A percentile compares a stretch with the other conserved stretches of the same genome.
These are phyloP conservation scores for Boletus semigastroideus DNA, from an alignment of 1,284 basidiomycete species.

Conservation along the genomic window DNA sequence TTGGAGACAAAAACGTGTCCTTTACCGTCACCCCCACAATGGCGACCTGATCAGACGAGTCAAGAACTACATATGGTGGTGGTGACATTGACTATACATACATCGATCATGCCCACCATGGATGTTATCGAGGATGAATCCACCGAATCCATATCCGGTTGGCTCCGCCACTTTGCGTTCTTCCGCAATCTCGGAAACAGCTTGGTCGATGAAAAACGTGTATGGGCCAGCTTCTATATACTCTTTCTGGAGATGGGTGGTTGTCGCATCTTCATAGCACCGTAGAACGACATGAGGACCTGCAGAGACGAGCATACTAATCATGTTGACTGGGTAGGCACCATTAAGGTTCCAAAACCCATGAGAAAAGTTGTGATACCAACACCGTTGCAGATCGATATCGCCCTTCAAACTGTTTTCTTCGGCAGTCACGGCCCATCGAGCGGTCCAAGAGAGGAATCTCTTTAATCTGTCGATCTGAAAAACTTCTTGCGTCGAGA, in stretches of 20 bases:
- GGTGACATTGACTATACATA: background rate
- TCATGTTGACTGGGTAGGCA: background rate
- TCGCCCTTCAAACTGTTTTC: background rate
- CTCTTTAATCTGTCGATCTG: background rate
- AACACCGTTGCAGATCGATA: background rate
- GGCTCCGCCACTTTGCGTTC: background rate
- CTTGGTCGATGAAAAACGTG: background rate
- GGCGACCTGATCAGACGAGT: no score
- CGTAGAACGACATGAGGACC: constrained; percentile 8
- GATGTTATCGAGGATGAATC: constrained; percentile 4
- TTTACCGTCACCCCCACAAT: no score
- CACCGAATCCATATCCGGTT: background rate
- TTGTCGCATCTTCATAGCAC: constrained; percentile 6
- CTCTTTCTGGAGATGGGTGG: background rate
- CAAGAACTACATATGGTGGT: no score
- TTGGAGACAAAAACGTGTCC: no score
- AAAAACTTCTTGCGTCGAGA: constrained; percentile 4
- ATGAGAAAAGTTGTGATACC: background rate
- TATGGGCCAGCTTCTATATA: background rate
- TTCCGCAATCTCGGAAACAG: background rate
- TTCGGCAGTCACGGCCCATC: background rate
- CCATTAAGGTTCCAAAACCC: background rate
- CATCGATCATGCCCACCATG: constrained; percentile 2
- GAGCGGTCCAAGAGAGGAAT: background rate
- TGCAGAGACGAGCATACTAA: constrained; percentile 7